Base-by-base conservation (phyloP, 805 yeast species). In the Yarrowia bubula region DNA sequence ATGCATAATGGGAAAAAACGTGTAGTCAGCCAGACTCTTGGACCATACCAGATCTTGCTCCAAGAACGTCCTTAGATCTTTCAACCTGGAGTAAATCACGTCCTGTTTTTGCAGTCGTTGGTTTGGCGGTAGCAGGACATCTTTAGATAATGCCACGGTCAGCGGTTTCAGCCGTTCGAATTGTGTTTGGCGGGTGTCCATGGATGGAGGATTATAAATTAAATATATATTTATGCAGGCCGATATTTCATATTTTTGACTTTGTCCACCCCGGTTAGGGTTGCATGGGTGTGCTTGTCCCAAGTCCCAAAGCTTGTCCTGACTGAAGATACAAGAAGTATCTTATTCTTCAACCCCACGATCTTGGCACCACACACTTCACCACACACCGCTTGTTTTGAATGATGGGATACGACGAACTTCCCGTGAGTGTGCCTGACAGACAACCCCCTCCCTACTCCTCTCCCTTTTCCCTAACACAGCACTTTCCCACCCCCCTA, bases 1-100 rank as follows among this genome's bases (percentile, higher is more conserved):
- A 28, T 64, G 66, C 42, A 42, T 43, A 32, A 64, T 48, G 33
- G 66, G 66, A 17, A 64, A 64, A 41, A 53, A 55, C n/a, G 63
- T 43, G 47, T 67, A 65, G 14, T 61, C 66, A 33, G 65, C 61
- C n/a, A 65, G 48, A 13, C 31, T 48, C 9, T 39, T 37, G 42
- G 64, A 58, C 64, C 64, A 58, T 8, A 35, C 11, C 37, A 58
- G 50, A 35, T 33, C 41, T 10, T 47, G 50, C 28, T 43, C 33
- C 14, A 58, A 35, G 33, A 33, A 43, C 33, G 42, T 42, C 41
- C 47, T 13, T 3, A 58, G 43, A 15, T 32, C 51, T 13, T 43
- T 43, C n/a, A 55, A 47, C 8, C 61, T 35, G 14, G 32, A 8
- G 31, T 55, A 55, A 28, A 55, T 55, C 15, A 38, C 46, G 31